Evolutionary conservation across 306 rosid genomes (phyloP).

Genomic region (Psophocarpus tetragonolobus): DNA sequence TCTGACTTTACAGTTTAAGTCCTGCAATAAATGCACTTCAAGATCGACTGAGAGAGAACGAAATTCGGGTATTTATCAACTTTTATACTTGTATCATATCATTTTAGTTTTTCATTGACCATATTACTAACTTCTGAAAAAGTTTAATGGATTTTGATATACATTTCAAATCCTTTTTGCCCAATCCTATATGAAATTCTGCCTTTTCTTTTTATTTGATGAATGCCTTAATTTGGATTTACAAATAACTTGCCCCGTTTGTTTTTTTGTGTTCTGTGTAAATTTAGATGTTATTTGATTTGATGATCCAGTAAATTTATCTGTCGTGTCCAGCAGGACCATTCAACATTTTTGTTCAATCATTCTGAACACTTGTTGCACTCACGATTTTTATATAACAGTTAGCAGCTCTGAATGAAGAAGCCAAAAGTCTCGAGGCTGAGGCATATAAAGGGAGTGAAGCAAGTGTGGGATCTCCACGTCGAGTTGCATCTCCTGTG

Average conservation of each 20-base stretch:
- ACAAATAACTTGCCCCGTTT: slow-evolving; percentile 17
- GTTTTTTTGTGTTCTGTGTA: slow-evolving; percentile 12
- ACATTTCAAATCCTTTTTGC: neutral
- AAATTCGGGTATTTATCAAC: slow-evolving; percentile 72
- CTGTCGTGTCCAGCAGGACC: neutral
- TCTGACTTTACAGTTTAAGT: slow-evolving; percentile 72
- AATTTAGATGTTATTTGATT: neutral
- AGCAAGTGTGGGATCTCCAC: slow-evolving; percentile 63
- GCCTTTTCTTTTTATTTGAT: neutral
- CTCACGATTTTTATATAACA: slow-evolving; percentile 37
- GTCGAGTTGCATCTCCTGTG: slow-evolving; percentile 51
- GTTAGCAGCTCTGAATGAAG: slow-evolving; percentile 68
- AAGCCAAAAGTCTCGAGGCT: slow-evolving; percentile 63
- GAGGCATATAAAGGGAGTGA: slow-evolving; percentile 59
- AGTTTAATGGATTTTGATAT: neutral
- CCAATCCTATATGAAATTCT: neutral
- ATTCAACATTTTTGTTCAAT: slow-evolving; percentile 8
- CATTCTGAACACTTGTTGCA: slow-evolving; percentile 23
- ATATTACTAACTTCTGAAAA: neutral
- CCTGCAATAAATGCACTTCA: slow-evolving; percentile 90
- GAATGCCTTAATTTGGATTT: slow-evolving; percentile 7
- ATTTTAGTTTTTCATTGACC: slow-evolving; percentile 13
- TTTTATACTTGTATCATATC: slow-evolving; percentile 23
- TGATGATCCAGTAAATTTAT: slow-evolving; percentile 9
- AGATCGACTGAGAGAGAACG: slow-evolving; percentile 85